Conservation (phyloP, 805 yeast species). For the Saccharomyces eubayanus region DNA sequence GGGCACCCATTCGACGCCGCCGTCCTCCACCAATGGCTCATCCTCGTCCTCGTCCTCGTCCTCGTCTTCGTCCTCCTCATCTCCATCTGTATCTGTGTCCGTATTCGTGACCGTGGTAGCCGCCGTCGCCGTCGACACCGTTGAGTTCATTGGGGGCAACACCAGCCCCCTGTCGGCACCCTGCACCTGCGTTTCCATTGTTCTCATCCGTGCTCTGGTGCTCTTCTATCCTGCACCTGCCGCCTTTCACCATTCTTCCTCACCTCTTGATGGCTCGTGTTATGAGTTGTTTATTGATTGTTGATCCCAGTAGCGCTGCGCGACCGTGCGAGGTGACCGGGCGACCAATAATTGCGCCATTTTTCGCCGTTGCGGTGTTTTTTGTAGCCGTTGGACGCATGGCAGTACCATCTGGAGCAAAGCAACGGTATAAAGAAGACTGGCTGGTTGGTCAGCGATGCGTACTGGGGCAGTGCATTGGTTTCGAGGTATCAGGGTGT, state of each 20-base stretch:
- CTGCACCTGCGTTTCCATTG: not conserved
- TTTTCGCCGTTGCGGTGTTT: not conserved
- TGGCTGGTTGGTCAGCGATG: not conserved
- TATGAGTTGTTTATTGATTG: not conserved
- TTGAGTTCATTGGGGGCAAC: slow-evolving; percentile 4
- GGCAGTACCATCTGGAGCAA: not conserved
- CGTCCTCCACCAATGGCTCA: not conserved
- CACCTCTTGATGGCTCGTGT: not conserved
- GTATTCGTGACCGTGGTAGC: not conserved
- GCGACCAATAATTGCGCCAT: not conserved
- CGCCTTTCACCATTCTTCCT: no score
- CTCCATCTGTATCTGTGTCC: slow-evolving; percentile 3
- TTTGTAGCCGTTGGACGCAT: not conserved
- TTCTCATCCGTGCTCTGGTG: not conserved
- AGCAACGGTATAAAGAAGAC: not conserved
- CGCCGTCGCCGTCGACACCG: slow-evolving; percentile 8
- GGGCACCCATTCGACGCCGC: slow-evolving; percentile 9
- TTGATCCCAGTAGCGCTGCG: not conserved
- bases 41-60: slow-evolving; percentile 6
- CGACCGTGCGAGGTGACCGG: not conserved
- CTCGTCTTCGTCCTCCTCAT: slow-evolving; percentile 5
- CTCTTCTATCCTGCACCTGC: not conserved
- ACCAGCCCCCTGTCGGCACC: slow-evolving; percentile 2
- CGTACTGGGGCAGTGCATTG: not conserved
- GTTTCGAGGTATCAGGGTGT: not conserved